phyloP scores from a whole-genome alignment of 768 basidiomycete genomes.

The Amanita fuliginea region DNA sequence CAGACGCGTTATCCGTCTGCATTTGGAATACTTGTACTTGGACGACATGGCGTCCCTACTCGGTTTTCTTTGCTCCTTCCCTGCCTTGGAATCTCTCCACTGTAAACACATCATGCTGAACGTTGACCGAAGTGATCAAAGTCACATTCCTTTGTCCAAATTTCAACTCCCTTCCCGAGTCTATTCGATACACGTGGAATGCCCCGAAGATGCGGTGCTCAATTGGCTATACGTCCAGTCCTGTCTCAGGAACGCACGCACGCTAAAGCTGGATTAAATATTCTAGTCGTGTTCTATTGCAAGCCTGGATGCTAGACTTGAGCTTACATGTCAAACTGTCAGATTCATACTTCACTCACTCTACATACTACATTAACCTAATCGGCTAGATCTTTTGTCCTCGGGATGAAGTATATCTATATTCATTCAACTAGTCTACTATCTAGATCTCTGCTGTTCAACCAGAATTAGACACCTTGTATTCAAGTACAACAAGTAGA shows the following conservation, averaged over 20 bases:
- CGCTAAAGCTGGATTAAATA: not conserved
- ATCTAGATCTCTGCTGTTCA: not conserved
- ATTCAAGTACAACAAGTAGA: not conserved
- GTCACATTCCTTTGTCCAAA: not conserved
- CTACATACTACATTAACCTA: not conserved
- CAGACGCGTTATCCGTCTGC: not conserved
- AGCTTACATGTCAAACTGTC: not conserved
- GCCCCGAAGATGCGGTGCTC: not conserved
- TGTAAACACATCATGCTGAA: not conserved
- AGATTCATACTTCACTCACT: not conserved
- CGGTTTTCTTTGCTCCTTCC: not conserved
- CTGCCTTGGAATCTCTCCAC: not conserved
- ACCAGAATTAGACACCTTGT: not conserved
- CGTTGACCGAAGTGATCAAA: not conserved
- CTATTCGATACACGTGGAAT: not conserved
- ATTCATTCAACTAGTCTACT: not conserved
- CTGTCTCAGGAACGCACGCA: not conserved
- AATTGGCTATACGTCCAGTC: not conserved
- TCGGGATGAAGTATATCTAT: not conserved
- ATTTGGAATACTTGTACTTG: not conserved
- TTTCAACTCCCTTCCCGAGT: not conserved
- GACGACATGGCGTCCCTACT: not conserved
- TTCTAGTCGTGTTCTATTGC: not conserved
- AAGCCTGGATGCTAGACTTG: not conserved
- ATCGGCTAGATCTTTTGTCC: not conserved